Conservation (phyloP, 352 stramenopile genomes). For the Phytophthora ohioensis region DNA sequence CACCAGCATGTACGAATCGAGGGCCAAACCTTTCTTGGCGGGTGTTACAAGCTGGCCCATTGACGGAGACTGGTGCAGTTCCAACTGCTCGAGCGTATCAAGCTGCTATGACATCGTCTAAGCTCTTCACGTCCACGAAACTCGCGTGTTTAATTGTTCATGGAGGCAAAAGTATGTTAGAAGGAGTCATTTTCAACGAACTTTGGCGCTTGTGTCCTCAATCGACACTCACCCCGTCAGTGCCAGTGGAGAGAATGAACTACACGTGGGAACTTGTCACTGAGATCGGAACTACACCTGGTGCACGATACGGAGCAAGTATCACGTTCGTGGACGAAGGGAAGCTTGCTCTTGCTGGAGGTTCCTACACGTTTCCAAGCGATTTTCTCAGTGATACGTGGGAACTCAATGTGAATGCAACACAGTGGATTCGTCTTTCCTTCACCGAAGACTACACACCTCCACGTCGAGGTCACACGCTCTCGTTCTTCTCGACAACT, state of each 20-base stretch:
- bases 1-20: slow-evolving; percentile 25
- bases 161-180: slow-evolving; percentile 55
- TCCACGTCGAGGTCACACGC: slow-evolving; percentile 59
- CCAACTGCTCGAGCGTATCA: slow-evolving; percentile 61
- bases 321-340: slow-evolving; percentile 68
- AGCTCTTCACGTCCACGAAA: slow-evolving; percentile 35
- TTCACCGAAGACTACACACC: slow-evolving; percentile 62
- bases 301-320: slow-evolving; percentile 64
- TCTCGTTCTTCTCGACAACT: slow-evolving; percentile 51
- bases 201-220: slow-evolving; percentile 73
- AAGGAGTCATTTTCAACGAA: slow-evolving; percentile 69
- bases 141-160: slow-evolving; percentile 63
- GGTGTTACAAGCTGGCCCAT: slow-evolving; percentile 27
- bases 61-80: slow-evolving; percentile 11
- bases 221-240: neutral
- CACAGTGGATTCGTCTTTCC: slow-evolving; percentile 67
- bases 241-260: slow-evolving; percentile 48
- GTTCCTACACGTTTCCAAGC: slow-evolving; percentile 79
- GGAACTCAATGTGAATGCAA: slow-evolving; percentile 76
- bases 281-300: slow-evolving; percentile 57
- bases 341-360: slow-evolving; percentile 63
- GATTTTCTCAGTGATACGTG: slow-evolving; percentile 79
- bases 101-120: slow-evolving; percentile 48
- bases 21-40: slow-evolving; percentile 54
- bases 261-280: slow-evolving; percentile 68